Percentiles rank a stretch among this genome's conserved stretches.
Evolutionary conservation across 2,329 filamentous ascomycete species (phyloP).

Genomic region (Botrytis pseudocinerea): DNA sequence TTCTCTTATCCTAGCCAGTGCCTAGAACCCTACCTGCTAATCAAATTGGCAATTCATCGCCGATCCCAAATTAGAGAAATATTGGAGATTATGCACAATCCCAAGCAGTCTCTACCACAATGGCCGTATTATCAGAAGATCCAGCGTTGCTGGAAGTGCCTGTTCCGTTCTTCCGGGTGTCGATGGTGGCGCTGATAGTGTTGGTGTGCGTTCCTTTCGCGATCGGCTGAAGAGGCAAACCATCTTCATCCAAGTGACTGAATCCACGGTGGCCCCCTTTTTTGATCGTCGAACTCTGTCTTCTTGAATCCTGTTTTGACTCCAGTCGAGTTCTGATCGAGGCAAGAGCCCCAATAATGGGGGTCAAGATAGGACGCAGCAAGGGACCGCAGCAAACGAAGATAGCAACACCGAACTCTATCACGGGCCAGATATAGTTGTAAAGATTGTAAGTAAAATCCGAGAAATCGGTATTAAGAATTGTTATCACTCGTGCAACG

Average conservation of each 20-base stretch:
- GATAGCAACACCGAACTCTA: too few relatives aligned
- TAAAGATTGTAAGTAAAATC: too few relatives aligned
- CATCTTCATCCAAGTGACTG: background rate
- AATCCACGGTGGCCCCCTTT: background rate
- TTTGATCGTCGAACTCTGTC: background rate
- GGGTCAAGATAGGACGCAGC: too few relatives aligned
- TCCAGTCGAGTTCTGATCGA: too few relatives aligned
- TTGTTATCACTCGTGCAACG: too few relatives aligned
- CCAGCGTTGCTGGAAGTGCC: background rate
- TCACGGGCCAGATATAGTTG: too few relatives aligned
- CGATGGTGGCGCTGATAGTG: background rate
- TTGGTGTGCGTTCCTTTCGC: background rate
- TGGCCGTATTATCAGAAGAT: background rate
- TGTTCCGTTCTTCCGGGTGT: background rate
- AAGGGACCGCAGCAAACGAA: too few relatives aligned
- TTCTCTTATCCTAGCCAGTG: background rate
- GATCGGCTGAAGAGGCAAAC: background rate
- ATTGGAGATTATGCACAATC: background rate
- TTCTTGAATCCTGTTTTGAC: background rate
- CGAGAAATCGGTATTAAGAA: too few relatives aligned
- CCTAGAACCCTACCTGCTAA: too few relatives aligned
- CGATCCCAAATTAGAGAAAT: background rate
- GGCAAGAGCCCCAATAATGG: too few relatives aligned
- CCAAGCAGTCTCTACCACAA: background rate
- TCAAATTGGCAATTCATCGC: background rate